phyloP scores from a whole-genome alignment of 225 moss, liverwort and hornwort genomes.

The Anthoceros angustus region DNA sequence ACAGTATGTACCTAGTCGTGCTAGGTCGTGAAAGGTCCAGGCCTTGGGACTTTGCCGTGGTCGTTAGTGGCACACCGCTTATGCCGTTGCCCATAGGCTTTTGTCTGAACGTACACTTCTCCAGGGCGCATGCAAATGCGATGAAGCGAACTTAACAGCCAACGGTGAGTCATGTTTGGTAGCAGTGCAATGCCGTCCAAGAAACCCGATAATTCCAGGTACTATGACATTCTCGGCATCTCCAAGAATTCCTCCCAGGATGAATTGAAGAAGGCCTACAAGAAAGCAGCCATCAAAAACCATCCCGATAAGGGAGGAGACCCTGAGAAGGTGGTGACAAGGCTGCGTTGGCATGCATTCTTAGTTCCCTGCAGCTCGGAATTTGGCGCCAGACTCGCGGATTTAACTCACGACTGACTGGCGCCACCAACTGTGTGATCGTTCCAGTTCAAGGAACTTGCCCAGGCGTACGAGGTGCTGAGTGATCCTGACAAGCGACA shows the following conservation, averaged over 20 bases:
- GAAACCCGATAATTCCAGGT: conserved; percentile 17
- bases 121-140: too few species aligned
- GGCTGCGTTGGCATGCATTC: too few species aligned
- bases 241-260: conserved; percentile 14
- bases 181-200: conserved; percentile 12
- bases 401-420: too few species aligned
- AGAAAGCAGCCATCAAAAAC: conserved; percentile 21
- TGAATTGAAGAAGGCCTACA: conserved; percentile 20
- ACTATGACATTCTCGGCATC: conserved; percentile 15
- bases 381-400: background rate
- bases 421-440: too few species aligned
- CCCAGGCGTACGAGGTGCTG: conserved; percentile 42
- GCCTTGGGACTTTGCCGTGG: too few species aligned
- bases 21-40: too few species aligned
- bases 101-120: too few species aligned
- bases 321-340: conserved; percentile 13
- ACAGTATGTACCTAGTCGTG: too few species aligned
- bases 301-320: conserved; percentile 23
- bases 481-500: conserved; percentile 47
- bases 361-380: background rate
- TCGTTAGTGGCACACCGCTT: too few species aligned
- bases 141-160: too few species aligned
- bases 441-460: conserved; percentile 44
- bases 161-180: conserved; percentile 12
- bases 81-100: too few species aligned